phyloP scores from a whole-genome alignment of 805 yeast species.

The Yarrowia sp. region DNA sequence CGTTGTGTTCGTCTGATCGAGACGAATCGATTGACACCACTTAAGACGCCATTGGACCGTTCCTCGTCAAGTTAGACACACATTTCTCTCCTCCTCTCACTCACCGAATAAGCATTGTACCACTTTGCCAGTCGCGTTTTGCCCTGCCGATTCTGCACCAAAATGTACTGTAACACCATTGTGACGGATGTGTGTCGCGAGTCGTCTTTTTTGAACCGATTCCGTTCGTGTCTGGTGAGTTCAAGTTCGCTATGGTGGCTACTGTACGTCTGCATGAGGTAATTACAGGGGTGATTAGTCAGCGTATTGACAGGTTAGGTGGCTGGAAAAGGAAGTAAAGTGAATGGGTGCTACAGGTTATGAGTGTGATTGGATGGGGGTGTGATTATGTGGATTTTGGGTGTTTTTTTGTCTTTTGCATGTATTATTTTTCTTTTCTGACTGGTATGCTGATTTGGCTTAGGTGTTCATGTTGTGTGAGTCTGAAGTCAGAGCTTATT shows the following conservation, averaged over 20 bases:
- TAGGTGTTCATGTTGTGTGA: too few species aligned
- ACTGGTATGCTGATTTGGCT: too few species aligned
- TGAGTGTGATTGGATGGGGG: too few species aligned
- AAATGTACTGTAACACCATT: constrained; percentile 77
- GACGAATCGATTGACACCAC: constrained; percentile 29
- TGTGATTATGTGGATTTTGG: too few species aligned
- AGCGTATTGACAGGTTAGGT: too few species aligned
- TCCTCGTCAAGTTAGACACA: background rate
- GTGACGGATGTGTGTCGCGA: constrained; percentile 33
- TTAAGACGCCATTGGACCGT: constrained; percentile 29
- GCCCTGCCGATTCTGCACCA: constrained; percentile 92
- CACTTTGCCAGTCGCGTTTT: constrained; percentile 81
- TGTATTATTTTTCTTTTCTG: too few species aligned
- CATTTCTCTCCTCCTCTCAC: constrained; percentile 26
- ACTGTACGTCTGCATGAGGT: background rate
- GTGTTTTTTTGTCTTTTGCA: too few species aligned
- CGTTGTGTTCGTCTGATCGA: constrained; percentile 1
- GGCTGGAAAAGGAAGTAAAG: too few species aligned
- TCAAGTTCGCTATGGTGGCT: too few species aligned
- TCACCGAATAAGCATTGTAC: constrained; percentile 49
- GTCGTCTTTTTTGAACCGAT: background rate
- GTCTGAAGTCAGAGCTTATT: too few species aligned
- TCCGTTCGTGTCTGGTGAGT: too few species aligned
- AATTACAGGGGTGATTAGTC: background rate
- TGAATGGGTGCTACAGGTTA: too few species aligned